Evolutionary conservation across 116 monocot species (phyloP), one percentile per base, ranked within the genome.

Genomic region (Cymodocea nodosa): DNA sequence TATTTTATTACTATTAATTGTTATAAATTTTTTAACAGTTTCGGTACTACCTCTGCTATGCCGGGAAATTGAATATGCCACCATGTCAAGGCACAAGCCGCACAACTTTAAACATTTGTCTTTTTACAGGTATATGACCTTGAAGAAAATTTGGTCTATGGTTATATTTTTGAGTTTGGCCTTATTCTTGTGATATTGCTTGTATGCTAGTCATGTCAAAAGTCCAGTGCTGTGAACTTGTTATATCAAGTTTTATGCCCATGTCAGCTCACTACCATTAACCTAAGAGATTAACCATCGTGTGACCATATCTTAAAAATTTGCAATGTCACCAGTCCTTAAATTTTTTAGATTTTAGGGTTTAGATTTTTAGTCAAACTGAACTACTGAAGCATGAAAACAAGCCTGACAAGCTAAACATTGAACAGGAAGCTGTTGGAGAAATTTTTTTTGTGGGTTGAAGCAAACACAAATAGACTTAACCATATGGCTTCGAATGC

Each of bases 21-120:
- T 66, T 30, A 25, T 30, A 5, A n/a, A 15, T 66, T 30, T 77
- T 50, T 64, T 36, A 44, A 23, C 83, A 95, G 95, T 90, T 79
- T 85, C 87, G 61, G 71, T 95, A 66, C 70, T 90, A 75, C 90
- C 95, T 70, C 81, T 90, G 10, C 59, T 85, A 63, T 90, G 85
- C 74, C 83, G 87, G 81, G 74, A 83, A 23, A 69, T 87, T 66
- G 87, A 90, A 55, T 75, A 76, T 71, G 83, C 76, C 56, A 79
- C 83, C 16, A 87, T 76, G 65, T 87, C 77, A 57, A 90, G 85
- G 65, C 67, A 73, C 50, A 87, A 87, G 68, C 81, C 85, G 65
- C 67, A 73, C 50, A 87, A 87, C 70, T 83, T 87, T 60, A 53
- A 67, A 13, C 68, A 49, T 72, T 79, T 87, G 19, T 71, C 75